These are phyloP conservation scores for Candida parachauliodes DNA, from an alignment of 805 yeast genomes.

Conservation along the genomic window DNA sequence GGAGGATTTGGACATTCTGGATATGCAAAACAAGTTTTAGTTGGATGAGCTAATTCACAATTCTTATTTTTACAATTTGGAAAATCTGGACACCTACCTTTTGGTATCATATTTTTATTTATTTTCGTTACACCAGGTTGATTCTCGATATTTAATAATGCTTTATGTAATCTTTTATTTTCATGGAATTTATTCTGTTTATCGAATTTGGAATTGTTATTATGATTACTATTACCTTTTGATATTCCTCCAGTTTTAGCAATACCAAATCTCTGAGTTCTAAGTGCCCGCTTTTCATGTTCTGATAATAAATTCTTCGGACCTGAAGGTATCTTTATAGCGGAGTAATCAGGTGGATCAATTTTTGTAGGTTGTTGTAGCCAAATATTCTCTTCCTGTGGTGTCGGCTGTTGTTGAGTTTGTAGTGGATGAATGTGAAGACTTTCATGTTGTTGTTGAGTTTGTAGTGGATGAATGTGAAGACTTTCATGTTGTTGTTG, in stretches of 20 bases:
- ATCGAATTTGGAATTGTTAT: background rate
- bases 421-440: too few species aligned
- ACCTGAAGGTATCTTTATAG: conserved; percentile 7
- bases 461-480: conserved; percentile 8
- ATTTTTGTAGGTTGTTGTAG: conserved; percentile 8
- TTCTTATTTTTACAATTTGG: conserved; percentile 69
- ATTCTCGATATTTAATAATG: conserved; percentile 6
- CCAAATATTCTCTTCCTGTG: conserved; percentile 9
- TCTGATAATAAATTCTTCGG: conserved; percentile 6
- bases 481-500: conserved; percentile 5
- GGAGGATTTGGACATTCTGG: conserved; percentile 77
- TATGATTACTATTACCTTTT: background rate
- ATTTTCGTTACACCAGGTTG: conserved; percentile 6
- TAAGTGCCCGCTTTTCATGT: conserved; percentile 4
- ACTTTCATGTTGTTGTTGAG: conserved; percentile 9
- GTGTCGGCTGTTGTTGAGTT: conserved; percentile 1
- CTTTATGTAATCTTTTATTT: conserved; percentile 6
- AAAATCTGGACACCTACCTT: conserved; percentile 65
- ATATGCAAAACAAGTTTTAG: conserved; percentile 66
- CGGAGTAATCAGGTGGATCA: background rate
- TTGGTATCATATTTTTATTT: conserved; percentile 39
- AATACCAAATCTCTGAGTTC: conserved; percentile 8
- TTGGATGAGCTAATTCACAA: conserved; percentile 79
- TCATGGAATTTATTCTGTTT: background rate
- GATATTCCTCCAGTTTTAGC: conserved; percentile 5